Evolutionary conservation across 2,329 filamentous ascomycete species (phyloP).

Genomic region (Ascochyta koolunga): DNA sequence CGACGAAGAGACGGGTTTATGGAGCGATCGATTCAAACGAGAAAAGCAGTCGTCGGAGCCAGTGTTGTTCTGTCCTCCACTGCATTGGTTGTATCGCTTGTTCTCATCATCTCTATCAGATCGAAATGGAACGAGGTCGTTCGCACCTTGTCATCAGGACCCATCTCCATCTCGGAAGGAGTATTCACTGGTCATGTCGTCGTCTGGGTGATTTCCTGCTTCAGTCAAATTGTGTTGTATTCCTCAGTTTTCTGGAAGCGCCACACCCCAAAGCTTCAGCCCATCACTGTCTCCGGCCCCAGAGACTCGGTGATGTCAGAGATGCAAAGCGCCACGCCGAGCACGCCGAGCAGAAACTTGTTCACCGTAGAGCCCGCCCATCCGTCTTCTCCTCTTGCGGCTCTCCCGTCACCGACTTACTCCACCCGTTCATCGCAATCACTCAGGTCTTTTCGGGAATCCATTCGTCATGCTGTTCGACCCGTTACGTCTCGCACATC

Average conservation of each 20-base stretch:
- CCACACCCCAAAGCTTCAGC: constrained; percentile 25
- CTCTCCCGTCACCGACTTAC: constrained; percentile 45
- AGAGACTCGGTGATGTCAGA: constrained; percentile 48
- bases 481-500: constrained; percentile 47
- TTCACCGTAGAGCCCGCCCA: constrained; percentile 32
- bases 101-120: constrained; percentile 36
- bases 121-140: constrained; percentile 28
- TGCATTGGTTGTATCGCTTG: constrained; percentile 37
- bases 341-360: constrained; percentile 30
- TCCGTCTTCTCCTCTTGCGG: constrained; percentile 37
- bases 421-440: constrained; percentile 45
- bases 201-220: constrained; percentile 41
- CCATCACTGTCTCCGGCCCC: constrained; percentile 31
- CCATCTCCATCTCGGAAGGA: constrained; percentile 29
- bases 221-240: constrained; percentile 40
- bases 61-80: constrained; percentile 31
- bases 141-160: constrained; percentile 15
- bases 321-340: constrained; percentile 31
- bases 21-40: constrained; percentile 25
- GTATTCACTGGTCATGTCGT: constrained; percentile 46
- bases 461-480: constrained; percentile 47
- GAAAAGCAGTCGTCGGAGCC: constrained; percentile 24
- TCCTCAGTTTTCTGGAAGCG: constrained; percentile 34
- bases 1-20: constrained; percentile 36
- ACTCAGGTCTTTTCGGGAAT: constrained; percentile 45